A percentile compares a stretch with the other conserved stretches of the same genome.
phyloP scores from a whole-genome alignment of 768 basidiomycete genomes.

The Pisolithus orientalis region DNA sequence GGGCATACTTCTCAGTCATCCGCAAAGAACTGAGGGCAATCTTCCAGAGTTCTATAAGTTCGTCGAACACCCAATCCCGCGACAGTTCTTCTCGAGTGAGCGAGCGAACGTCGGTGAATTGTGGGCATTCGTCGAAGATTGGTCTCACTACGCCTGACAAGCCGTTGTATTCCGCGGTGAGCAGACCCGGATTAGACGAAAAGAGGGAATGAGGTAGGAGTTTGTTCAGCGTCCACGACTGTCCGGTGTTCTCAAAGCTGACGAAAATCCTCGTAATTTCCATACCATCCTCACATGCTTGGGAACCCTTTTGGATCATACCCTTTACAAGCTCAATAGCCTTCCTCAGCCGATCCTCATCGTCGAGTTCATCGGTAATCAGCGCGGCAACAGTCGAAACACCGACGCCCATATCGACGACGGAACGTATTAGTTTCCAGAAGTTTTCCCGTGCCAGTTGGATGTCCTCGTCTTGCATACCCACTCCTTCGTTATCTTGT shows the following conservation, averaged over 20 bases:
- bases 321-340: conserved; percentile 43
- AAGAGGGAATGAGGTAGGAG: conserved; percentile 51
- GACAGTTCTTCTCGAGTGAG: conserved; percentile 54
- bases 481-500: conserved; percentile 11
- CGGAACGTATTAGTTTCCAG: conserved; percentile 45
- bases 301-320: conserved; percentile 53
- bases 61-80: conserved; percentile 45
- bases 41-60: conserved; percentile 50
- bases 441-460: conserved; percentile 27
- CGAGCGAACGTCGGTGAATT: conserved; percentile 47
- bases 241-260: conserved; percentile 27
- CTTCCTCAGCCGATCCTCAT: conserved; percentile 37
- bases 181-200: conserved; percentile 48
- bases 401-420: conserved; percentile 56
- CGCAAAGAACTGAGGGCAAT: conserved; percentile 38
- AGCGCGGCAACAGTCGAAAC: conserved; percentile 50
- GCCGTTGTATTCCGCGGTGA: conserved; percentile 45
- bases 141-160: conserved; percentile 44
- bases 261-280: conserved; percentile 40
- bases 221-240: conserved; percentile 41
- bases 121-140: conserved; percentile 49
- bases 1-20: conserved; percentile 36
- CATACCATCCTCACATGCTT: conserved; percentile 48
- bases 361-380: conserved; percentile 35
- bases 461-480: conserved; percentile 20